These are phyloP conservation scores for Heterococcus sp. DNA, from an alignment of 108 stramenopile genomes.

Conservation along the genomic window DNA sequence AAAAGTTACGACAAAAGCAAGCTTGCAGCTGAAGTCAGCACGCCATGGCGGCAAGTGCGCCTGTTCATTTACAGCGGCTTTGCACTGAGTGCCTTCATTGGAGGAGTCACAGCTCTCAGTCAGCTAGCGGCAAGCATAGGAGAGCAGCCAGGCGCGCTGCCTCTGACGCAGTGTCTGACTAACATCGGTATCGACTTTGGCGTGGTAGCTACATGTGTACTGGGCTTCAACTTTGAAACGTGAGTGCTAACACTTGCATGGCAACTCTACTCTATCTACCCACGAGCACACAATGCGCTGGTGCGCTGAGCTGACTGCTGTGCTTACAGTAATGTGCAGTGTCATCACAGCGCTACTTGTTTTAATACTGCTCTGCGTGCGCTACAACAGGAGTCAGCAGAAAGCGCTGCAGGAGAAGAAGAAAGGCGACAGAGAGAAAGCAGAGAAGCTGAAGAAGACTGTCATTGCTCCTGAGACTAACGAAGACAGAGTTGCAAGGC, in stretches of 20 bases:
- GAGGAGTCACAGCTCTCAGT: conserved; percentile 33
- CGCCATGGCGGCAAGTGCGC: conserved; percentile 16
- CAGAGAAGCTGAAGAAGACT: background rate
- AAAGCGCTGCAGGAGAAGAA: background rate
- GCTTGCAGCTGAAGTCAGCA: background rate
- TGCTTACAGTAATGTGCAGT: background rate
- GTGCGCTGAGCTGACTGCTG: background rate
- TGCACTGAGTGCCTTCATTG: conserved; percentile 27
- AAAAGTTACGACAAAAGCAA: background rate
- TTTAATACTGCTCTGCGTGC: background rate
- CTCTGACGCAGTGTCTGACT: conserved; percentile 20
- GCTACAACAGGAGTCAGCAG: background rate
- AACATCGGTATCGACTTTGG: conserved; percentile 43
- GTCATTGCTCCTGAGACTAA: background rate
- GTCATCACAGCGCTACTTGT: background rate
- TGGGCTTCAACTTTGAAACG: conserved; percentile 33
- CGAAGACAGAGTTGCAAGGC: background rate
- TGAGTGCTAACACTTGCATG: background rate
- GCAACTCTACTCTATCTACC: background rate
- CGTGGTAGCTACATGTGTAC: conserved; percentile 17
- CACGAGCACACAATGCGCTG: background rate
- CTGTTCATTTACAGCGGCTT: conserved; percentile 46
- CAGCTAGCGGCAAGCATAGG: conserved; percentile 36
- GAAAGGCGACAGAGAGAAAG: background rate
- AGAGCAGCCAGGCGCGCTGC: conserved; percentile 32